Evolutionary conservation across 108 stramenopile species (phyloP).

Genomic region (Nitzschia palea): DNA sequence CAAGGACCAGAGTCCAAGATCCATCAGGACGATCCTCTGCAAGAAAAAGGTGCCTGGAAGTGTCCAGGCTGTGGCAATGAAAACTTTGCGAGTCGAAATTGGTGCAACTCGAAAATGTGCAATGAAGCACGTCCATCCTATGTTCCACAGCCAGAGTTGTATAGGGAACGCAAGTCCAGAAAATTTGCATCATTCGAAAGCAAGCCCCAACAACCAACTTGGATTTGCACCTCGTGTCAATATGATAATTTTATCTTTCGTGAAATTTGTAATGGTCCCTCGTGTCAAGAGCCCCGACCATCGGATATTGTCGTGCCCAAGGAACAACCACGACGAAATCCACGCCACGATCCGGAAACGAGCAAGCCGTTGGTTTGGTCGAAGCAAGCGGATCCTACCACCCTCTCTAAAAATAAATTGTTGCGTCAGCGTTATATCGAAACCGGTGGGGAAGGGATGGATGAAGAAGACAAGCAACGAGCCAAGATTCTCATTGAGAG

Average conservation of each 20-base stretch:
- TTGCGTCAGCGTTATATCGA: slow-evolving; percentile 25
- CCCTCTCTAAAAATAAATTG: slow-evolving; percentile 17
- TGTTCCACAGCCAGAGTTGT: too few relatives aligned
- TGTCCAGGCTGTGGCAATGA: slow-evolving; percentile 19
- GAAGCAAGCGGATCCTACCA: slow-evolving; percentile 18
- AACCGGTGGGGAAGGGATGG: slow-evolving; percentile 31
- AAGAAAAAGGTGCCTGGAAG: slow-evolving; percentile 12
- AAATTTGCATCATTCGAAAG: too few relatives aligned
- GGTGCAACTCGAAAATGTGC: slow-evolving; percentile 28
- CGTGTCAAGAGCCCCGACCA: slow-evolving; percentile 18
- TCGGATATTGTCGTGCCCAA: background rate
- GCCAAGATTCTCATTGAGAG: slow-evolving; percentile 29
- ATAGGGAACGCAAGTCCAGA: too few relatives aligned
- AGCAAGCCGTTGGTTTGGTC: slow-evolving; percentile 28
- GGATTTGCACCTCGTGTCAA: slow-evolving; percentile 17
- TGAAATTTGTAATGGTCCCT: slow-evolving; percentile 8
- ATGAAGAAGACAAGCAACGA: slow-evolving; percentile 19
- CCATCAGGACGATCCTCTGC: slow-evolving; percentile 4
- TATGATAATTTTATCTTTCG: slow-evolving; percentile 24
- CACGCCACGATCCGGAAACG: slow-evolving; percentile 17
- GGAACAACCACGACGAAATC: background rate
- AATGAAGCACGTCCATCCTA: slow-evolving; percentile 8
- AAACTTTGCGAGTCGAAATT: slow-evolving; percentile 25
- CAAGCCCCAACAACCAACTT: too few relatives aligned
- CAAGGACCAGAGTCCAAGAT: background rate